Evolutionary conservation across 2,329 filamentous ascomycete genomes (phyloP).

Genomic region (Colletotrichum echinochloae): DNA sequence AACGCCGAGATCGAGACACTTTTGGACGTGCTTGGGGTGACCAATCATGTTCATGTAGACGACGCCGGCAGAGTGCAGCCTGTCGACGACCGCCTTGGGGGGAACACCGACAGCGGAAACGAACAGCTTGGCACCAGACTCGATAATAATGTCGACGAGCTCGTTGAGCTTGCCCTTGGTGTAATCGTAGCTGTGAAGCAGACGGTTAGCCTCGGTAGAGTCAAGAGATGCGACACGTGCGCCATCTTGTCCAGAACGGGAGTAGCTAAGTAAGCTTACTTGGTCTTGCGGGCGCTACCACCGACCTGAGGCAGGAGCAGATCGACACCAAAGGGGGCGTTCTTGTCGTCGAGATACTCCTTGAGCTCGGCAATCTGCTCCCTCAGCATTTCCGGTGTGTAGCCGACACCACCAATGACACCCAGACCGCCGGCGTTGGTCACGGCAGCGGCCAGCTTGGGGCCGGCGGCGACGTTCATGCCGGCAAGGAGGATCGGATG

Average conservation of each 20-base stretch:
- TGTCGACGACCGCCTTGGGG: conserved; percentile 88
- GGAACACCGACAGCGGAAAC: conserved; percentile 97
- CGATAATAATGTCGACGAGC: conserved; percentile 91
- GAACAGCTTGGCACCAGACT: conserved; percentile 90
- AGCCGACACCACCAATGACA: conserved; percentile 94
- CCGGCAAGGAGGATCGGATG: conserved; percentile 95
- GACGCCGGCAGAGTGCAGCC: conserved; percentile 86
- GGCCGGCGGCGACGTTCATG: conserved; percentile 99
- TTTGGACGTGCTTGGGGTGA: conserved; percentile 98
- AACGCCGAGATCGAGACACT: conserved; percentile 90
- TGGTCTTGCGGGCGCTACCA: conserved; percentile 93
- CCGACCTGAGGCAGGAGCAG: conserved; percentile 94
- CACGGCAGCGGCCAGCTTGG: conserved; percentile 94
- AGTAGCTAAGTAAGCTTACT: conserved; percentile 64
- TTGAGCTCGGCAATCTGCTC: conserved; percentile 97
- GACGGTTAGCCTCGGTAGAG: not conserved
- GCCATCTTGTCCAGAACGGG: not conserved
- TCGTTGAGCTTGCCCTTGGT: conserved; percentile 98
- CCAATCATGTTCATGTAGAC: conserved; percentile 99
- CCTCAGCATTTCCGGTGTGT: conserved; percentile 96
- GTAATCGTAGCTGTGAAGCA: conserved; percentile 88
- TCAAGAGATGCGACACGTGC: not conserved
- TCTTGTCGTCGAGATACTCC: conserved; percentile 87
- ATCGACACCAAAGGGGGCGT: conserved; percentile 94
- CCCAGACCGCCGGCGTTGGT: conserved; percentile 97